phyloP scores from a whole-genome alignment of 2,329 filamentous ascomycete genomes.

The Amesomyces nigricolor region DNA sequence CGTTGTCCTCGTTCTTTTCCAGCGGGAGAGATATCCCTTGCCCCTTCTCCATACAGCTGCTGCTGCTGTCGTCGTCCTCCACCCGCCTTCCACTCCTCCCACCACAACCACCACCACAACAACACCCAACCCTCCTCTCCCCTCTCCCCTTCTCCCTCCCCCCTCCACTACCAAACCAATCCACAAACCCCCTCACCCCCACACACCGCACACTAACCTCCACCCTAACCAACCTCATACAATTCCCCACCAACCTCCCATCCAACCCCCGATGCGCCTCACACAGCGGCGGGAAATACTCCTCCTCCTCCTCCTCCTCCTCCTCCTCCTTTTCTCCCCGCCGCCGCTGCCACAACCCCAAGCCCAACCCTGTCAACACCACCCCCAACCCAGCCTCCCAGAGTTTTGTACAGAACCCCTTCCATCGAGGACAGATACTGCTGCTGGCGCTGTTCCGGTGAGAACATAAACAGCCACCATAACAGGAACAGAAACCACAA shows the following conservation, averaged over 20 bases:
- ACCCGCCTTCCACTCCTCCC: background rate
- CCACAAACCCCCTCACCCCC: background rate
- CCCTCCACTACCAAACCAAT: background rate
- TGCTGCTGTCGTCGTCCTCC: background rate
- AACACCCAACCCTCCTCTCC: background rate
- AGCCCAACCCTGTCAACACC: too few relatives aligned
- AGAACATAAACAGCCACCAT: too few relatives aligned
- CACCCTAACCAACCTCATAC: background rate
- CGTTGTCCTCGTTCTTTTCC: too few relatives aligned
- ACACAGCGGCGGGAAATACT: background rate
- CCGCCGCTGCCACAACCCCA: too few relatives aligned
- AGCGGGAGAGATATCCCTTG: too few relatives aligned
- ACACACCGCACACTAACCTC: constrained; percentile 2
- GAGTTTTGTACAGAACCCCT: too few relatives aligned
- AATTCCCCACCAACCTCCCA: background rate
- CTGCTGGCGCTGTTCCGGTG: too few relatives aligned
- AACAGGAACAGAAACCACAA: too few relatives aligned
- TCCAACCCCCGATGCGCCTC: background rate
- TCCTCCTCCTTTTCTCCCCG: too few relatives aligned
- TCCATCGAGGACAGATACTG: too few relatives aligned
- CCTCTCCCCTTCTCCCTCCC: background rate
- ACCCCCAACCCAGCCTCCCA: too few relatives aligned
- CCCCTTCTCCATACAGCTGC: background rate
- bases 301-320: too few relatives aligned
- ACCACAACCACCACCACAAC: background rate